A percentile compares a stretch with the other conserved stretches of the same genome.
Conservation (phyloP, 2,329 filamentous ascomycete genomes). For the Sporothrix pallida region DNA sequence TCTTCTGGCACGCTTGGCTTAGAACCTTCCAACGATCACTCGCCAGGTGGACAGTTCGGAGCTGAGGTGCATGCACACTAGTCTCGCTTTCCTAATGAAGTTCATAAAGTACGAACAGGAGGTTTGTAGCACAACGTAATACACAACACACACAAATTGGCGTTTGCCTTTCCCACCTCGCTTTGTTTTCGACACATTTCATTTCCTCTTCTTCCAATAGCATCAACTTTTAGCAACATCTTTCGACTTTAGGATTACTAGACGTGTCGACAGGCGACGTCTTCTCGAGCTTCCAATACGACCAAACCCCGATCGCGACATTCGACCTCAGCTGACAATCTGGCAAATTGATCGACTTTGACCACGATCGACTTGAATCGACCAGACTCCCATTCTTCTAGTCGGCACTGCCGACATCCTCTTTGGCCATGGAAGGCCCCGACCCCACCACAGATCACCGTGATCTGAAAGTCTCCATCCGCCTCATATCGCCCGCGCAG, state of each 20-base stretch:
- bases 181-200: not conserved
- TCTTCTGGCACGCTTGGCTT: no score
- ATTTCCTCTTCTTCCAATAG: not conserved
- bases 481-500: slow-evolving; percentile 34
- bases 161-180: not conserved
- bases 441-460: not conserved
- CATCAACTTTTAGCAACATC: not conserved
- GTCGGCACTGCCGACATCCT: not conserved
- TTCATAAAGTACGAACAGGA: not conserved
- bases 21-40: slow-evolving; percentile 9
- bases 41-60: slow-evolving; percentile 23
- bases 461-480: slow-evolving; percentile 30
- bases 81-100: slow-evolving; percentile 1
- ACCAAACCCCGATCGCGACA: not conserved
- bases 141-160: slow-evolving; percentile 2
- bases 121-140: not conserved
- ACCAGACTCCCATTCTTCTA: not conserved
- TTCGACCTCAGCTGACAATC: not conserved
- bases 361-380: not conserved
- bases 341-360: not conserved
- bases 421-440: not conserved
- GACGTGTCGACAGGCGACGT: not conserved
- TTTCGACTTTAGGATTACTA: not conserved
- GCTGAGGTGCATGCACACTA: not conserved
- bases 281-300: not conserved